phyloP scores from a whole-genome alignment of 2,329 filamentous ascomycete species.

The Lecanicillium sp. region DNA sequence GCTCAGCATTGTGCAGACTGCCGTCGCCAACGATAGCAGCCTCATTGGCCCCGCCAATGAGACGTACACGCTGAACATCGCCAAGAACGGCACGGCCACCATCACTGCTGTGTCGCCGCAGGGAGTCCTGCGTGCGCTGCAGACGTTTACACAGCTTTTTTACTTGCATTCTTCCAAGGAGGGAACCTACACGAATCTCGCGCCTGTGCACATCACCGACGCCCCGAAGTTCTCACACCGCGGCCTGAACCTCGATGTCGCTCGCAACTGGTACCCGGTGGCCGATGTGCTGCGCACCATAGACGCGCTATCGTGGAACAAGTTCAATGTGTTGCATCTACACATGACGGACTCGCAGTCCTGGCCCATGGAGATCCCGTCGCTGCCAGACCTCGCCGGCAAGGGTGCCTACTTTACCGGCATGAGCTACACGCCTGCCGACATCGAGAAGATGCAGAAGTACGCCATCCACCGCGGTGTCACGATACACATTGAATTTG shows the following conservation, averaged over 20 bases:
- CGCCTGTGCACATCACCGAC: conserved; percentile 62
- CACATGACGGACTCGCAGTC: conserved; percentile 72
- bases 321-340: conserved; percentile 69
- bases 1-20: conserved; percentile 53
- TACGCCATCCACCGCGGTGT: conserved; percentile 64
- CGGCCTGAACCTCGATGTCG: conserved; percentile 67
- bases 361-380: conserved; percentile 69
- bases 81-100: conserved; percentile 45
- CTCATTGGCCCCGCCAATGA: conserved; percentile 59
- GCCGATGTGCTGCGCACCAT: conserved; percentile 61
- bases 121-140: conserved; percentile 61
- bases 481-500: conserved; percentile 68
- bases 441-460: conserved; percentile 61
- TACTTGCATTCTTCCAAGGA: conserved; percentile 53
- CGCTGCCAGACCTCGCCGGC: conserved; percentile 61
- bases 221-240: conserved; percentile 63
- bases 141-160: conserved; percentile 68
- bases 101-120: conserved; percentile 57
- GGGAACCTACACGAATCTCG: conserved; percentile 55
- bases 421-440: conserved; percentile 59
- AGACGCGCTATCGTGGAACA: conserved; percentile 64
- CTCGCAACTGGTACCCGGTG: conserved; percentile 60
- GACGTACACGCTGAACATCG: conserved; percentile 59
- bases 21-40: conserved; percentile 44
- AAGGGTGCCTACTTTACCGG: conserved; percentile 69